Evolutionary conservation across 805 yeast genomes (phyloP).

Genomic region (Suhomyces tanzawaensis): DNA sequence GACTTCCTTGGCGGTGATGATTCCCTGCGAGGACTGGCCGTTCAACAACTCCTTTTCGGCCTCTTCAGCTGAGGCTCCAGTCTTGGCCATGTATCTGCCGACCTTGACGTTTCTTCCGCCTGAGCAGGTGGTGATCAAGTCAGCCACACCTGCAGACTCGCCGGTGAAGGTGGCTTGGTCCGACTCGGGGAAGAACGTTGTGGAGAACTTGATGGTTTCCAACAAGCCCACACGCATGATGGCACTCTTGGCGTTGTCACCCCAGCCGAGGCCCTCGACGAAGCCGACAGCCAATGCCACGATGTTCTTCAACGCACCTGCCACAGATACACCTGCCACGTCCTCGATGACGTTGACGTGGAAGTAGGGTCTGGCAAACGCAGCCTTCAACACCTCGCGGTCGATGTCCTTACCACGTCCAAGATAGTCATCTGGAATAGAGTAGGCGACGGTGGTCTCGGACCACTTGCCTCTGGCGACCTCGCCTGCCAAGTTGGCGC

Average conservation of each 20-base stretch:
- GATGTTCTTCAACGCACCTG: conserved; percentile 47
- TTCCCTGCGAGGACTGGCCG: conserved; percentile 48
- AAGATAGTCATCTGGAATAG: conserved; percentile 35
- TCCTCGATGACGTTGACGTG: conserved; percentile 45
- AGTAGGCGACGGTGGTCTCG: conserved; percentile 46
- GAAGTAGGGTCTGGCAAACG: conserved; percentile 47
- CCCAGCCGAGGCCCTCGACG: conserved; percentile 49
- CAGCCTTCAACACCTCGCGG: conserved; percentile 37
- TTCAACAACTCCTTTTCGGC: conserved; percentile 45
- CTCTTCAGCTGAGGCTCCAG: conserved; percentile 39
- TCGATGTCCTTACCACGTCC: conserved; percentile 44
- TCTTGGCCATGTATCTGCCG: conserved; percentile 45
- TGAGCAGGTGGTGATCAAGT: conserved; percentile 46
- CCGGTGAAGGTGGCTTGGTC: conserved; percentile 38
- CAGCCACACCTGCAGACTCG: conserved; percentile 49
- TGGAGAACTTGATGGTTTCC: conserved; percentile 43
- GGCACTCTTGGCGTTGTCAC: conserved; percentile 49
- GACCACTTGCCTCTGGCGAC: conserved; percentile 48
- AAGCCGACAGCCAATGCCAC: conserved; percentile 48
- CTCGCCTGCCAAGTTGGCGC: conserved; percentile 48
- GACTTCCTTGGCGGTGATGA: conserved; percentile 46
- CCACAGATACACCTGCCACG: conserved; percentile 46
- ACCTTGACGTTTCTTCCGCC: conserved; percentile 50
- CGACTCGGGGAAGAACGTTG: conserved; percentile 36
- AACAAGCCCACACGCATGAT: conserved; percentile 46